Evolutionary conservation across 768 basidiomycete species (phyloP), one percentile per base, ranked within the genome.

Genomic region (Leccinum subgranulosum): DNA sequence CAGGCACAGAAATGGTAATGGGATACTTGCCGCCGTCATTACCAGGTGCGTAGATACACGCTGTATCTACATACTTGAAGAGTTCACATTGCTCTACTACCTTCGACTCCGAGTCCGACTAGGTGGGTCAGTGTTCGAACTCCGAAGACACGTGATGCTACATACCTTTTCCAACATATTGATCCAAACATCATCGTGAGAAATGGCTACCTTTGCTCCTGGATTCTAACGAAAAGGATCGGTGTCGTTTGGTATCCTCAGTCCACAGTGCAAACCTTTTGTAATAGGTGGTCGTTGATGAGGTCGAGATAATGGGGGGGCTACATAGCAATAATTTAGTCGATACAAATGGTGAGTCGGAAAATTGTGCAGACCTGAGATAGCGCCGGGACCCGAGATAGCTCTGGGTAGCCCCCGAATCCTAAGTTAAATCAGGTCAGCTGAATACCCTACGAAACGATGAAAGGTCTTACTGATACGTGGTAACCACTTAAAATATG

Each of bases 141-240:
- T 3, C 10, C 3, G 25, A 34, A n/a, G 23, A 28, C 9, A 7
- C 14, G 9, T 23, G 7, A 19, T 1, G 8, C 23, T 25, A 2
- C 21, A n/a, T 23, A 36, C 59, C 50, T 21, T 31, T 23, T 54
- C 15, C 3, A 57, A 9, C 55, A 62, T 62, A n/a, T 43, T 15
- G 9, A 60, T n/a, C 61, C 61, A 62, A 10, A 57, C 49, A 10
- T 53, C 34, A 12, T 62, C 61, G 14, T 62, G 61, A 2, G 55
- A 57, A 7, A 62, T 34, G 7, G 55, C 59, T 19, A 57, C 51
- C 19, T n/a, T 11, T 27, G 36, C 55, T 10, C 4, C 1, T 15
- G 23, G n/a, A 45, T 51, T 60, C 59, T 62, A 11, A 4, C 7
- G 2, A 19, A 28, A n/a, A 10, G 4, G 1, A 29, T 46, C n/a